Base-by-base conservation (phyloP, 441 rosid species). In the Pelargonium australe region DNA sequence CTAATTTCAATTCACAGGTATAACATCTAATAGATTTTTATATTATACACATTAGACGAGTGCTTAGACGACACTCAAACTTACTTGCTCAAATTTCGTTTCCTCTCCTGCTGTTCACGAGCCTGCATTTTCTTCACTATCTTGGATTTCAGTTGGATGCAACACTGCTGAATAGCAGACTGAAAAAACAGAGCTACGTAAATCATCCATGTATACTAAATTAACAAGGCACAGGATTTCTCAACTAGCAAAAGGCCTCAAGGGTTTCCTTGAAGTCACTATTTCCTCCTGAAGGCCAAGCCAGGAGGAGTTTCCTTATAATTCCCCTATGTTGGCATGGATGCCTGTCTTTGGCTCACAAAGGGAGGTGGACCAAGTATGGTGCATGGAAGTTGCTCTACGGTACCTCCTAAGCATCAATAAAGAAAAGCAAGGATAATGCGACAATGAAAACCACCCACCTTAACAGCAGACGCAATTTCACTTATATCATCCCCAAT, bases 401-500 rank as follows among this genome's bases (percentile, higher is more conserved):
- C 13, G 49, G 7, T 44, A 44, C 49, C 11, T 9, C 49, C 49
- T 44, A 44, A 44, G 12, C 12, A 44, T 44, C 49, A 44, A 44
- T 44, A 44, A 44, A 44, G 49, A 44, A 10, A 58, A 58, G 20
- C 5, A 9, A 16, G 23, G 63, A 61, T 41, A 25, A 45, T 47
- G 28, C 9, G 0, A 71, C 62, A 47, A 1, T n/a, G 5, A 51
- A 49, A 66, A 45, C 17, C 73, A 60, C 79, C 58, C 67, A 91
- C 97, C 96, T 89, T 91, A 60, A 95, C 99, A 47, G 99, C 97
- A 64, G 85, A 80, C 75, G 97, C 96, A 51, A 95, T 95, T 85
- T 91, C 97, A 2, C 77, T 86, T 76, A 91, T 90, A 85, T 95
- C 96, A 79, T 95, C 97, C 82, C 99, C 99, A 68, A 95, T 95